Conservation (phyloP, 2,329 filamentous ascomycete genomes). For the Sporothrix pallida region DNA sequence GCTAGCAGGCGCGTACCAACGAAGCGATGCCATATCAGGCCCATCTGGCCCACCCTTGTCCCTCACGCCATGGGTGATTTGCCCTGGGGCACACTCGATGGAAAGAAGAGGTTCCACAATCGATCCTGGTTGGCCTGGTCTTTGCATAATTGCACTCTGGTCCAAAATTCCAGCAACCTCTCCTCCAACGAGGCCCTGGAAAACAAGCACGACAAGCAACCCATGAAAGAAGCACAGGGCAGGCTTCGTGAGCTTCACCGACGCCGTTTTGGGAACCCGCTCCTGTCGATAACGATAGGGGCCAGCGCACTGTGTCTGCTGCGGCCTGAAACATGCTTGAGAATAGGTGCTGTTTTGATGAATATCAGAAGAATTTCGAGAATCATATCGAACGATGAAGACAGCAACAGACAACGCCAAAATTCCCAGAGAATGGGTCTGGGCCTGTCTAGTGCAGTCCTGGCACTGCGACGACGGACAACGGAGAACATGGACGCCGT, state of each 20-base stretch:
- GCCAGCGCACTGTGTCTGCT: background rate
- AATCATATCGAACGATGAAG: background rate
- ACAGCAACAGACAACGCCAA: background rate
- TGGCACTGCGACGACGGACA: conserved; percentile 16
- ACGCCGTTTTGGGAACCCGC: conserved; percentile 31
- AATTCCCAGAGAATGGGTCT: background rate
- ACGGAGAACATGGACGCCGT: conserved; percentile 7
- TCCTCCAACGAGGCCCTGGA: background rate
- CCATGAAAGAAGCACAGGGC: background rate
- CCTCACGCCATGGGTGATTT: conserved; percentile 32
- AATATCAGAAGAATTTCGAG: too few species aligned
- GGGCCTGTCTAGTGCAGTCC: conserved; percentile 2
- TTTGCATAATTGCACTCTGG: background rate
- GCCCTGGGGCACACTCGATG: conserved; percentile 17
- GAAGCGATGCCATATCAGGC: conserved; percentile 21
- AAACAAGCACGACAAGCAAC: background rate
- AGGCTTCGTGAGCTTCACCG: conserved; percentile 30
- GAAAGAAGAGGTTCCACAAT: conserved; percentile 6
- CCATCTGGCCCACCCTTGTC: conserved; percentile 13
- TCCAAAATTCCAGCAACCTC: background rate
- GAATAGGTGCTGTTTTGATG: background rate
- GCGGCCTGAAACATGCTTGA: background rate
- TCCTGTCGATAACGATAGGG: background rate
- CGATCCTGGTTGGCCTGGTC: background rate
- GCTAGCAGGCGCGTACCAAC: conserved; percentile 1